phyloP scores from a whole-genome alignment of 2,329 filamentous ascomycete genomes.

The Aspergillus brunneoviolaceus region DNA sequence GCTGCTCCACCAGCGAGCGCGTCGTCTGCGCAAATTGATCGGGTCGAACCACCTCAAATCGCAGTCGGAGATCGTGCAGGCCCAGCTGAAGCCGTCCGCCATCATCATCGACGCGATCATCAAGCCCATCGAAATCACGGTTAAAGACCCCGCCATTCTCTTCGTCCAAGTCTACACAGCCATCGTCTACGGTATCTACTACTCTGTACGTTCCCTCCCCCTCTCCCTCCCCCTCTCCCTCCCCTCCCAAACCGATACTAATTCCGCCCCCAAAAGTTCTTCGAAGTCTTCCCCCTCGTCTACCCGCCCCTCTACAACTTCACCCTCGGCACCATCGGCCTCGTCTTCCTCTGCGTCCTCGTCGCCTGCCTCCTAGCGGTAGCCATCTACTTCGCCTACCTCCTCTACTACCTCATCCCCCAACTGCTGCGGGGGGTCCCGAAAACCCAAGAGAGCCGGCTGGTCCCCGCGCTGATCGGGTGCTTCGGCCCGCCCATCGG shows the following conservation, averaged over 20 bases:
- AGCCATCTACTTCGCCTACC: slow-evolving; percentile 51
- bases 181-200: slow-evolving; percentile 53
- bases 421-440: slow-evolving; percentile 43
- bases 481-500: slow-evolving; percentile 55
- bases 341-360: slow-evolving; percentile 60
- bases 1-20: slow-evolving; percentile 56
- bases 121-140: slow-evolving; percentile 60
- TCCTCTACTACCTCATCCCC: slow-evolving; percentile 49
- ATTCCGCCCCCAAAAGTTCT: slow-evolving; percentile 42
- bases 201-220: slow-evolving; percentile 27
- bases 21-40: slow-evolving; percentile 53
- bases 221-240: no score
- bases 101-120: slow-evolving; percentile 51
- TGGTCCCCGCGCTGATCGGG: slow-evolving; percentile 53
- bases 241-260: no score
- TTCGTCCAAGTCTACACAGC: slow-evolving; percentile 63
- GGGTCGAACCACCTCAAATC: slow-evolving; percentile 53
- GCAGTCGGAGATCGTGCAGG: slow-evolving; percentile 61
- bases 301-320: slow-evolving; percentile 60
- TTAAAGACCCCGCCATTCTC: slow-evolving; percentile 62
- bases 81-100: slow-evolving; percentile 1
- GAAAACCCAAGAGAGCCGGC: slow-evolving; percentile 49
- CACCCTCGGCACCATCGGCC: slow-evolving; percentile 56
- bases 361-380: slow-evolving; percentile 57
- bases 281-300: slow-evolving; percentile 64